Conservation (phyloP, 805 yeast species). For the Candida ficus region DNA sequence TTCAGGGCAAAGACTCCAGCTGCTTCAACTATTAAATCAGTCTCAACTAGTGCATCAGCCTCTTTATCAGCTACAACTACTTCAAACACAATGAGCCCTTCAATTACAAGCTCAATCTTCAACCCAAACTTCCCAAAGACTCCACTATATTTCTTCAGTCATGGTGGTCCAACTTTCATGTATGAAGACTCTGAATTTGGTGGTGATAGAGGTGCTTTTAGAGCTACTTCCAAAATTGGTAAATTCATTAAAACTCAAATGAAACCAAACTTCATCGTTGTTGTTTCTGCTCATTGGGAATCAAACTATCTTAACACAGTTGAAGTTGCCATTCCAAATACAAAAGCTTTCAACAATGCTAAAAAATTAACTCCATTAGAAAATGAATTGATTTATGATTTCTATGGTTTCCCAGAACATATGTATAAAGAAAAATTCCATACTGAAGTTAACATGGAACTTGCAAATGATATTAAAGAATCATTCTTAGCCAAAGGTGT, state of each 20-base stretch:
- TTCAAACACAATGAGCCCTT: neutral
- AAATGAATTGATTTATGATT: conserved; percentile 65
- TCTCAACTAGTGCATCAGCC: conserved; percentile 1
- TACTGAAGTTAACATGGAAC: conserved; percentile 35
- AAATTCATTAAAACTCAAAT: conserved; percentile 38
- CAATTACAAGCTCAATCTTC: conserved; percentile 7
- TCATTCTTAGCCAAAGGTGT: conserved; percentile 40
- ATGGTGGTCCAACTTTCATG: conserved; percentile 81
- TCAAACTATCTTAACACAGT: conserved; percentile 34
- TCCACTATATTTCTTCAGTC: conserved; percentile 70
- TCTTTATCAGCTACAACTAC: neutral
- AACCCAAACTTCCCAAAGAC: conserved; percentile 21
- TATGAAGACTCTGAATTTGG: conserved; percentile 45
- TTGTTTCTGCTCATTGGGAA: conserved; percentile 81
- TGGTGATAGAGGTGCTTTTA: conserved; percentile 57
- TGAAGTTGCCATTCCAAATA: conserved; percentile 43
- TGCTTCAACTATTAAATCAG: conserved; percentile 1
- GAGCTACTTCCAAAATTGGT: conserved; percentile 46
- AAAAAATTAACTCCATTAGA: conserved; percentile 27
- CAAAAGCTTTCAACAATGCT: neutral
- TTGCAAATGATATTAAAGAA: conserved; percentile 42
- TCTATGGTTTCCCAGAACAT: conserved; percentile 62
- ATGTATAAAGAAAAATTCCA: conserved; percentile 63
- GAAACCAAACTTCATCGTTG: conserved; percentile 62
- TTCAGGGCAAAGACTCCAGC: conserved; percentile 2